Evolutionary conservation across 306 rosid genomes (phyloP), one percentile per base, ranked within the genome.

Genomic region (Fagus sylvatica): DNA sequence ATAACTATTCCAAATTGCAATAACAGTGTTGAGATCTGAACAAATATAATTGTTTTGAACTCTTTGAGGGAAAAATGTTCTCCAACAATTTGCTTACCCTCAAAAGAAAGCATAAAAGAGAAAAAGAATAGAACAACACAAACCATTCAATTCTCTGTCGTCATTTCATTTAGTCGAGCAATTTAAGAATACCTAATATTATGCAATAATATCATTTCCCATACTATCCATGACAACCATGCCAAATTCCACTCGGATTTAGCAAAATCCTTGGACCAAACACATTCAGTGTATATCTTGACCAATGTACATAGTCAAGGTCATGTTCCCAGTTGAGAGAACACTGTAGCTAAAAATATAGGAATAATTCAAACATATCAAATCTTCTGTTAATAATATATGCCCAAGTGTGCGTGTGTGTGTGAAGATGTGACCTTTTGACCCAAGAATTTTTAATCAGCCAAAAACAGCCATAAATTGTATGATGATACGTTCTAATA

Each of bases 1-100:
- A 30, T 40, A 75, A 62, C 43, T 74, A 60, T 73, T 48, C 71
- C 76, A 70, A 69, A 41, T 30, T 69, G 54, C 51, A 72, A 48
- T 16, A 60, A 61, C 33, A 30, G 39, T 32, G 76, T 42, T 32
- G 67, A 60, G n/a, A 12, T 60, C 67, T 32, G 67, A 32, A 60
- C 33, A 5, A 32, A 32, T 12, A 5, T 60, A 60, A 15, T 60
- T 60, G 36, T 33, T 60, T 60, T 4, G 13, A 60, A 32, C n/a
- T 12, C 32, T 59, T 30, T 60, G 7, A 28, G 4, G 33, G 33
- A 60, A 60, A 33, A 60, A 30, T 2, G 12, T 15, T 4, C 66
- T 60, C 1, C 7, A 60, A 60, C 36, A 60, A 60, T 32, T 32
- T 33, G 17, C 12, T 9, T 60, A 32, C 13, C 36, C 67, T 46